Evolutionary conservation across 805 yeast genomes (phyloP), one percentile per base, ranked within the genome.

Genomic region (Starmerella sirachaensis): DNA sequence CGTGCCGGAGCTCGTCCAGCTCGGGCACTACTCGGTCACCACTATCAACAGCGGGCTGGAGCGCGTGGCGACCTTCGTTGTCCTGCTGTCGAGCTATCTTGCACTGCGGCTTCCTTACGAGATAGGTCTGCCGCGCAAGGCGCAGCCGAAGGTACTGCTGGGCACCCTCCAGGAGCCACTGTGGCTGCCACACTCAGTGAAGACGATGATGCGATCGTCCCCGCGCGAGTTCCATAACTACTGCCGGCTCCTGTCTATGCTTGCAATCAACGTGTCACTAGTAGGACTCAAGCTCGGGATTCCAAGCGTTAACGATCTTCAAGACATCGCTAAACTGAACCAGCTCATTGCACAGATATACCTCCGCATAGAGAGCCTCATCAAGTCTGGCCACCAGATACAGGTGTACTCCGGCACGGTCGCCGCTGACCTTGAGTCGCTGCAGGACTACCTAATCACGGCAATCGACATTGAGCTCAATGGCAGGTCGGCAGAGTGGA

Each of bases 401-500:
- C 50, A 47, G 33, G 33, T 48, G 18, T 43, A 44, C 23, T 43
- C 51, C 18, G 50, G 42, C 12, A 19, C 32, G 8, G 37, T 40
- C n/a, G 37, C 21, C 10, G 33, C 38, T 8, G 55, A 51, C 27
- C 27, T 50, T 13, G 55, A 51, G 17, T 21, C 48, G 24, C 19
- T 51, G 25, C 54, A 51, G 33, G 53, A 50, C 39, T 44, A 47
- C 27, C 29, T 51, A 22, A 49, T 51, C 31, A 47, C 49, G 7
- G 34, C 36, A 17, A 46, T 49, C 18, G 53, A 50, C 25, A 40
- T 54, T 18, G 61, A 52, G 29, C 43, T 57, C 26, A 54, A 58
- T 35, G 61, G 61, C 14, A 52, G 48, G 21, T 45, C 55, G 2
- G 59, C 54, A 9, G 61, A 58, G 35, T 58, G 63, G 63, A 54